Conservation (phyloP, 1,139 yeast genomes). For the Nakaseomyces kungkrabaensis region DNA sequence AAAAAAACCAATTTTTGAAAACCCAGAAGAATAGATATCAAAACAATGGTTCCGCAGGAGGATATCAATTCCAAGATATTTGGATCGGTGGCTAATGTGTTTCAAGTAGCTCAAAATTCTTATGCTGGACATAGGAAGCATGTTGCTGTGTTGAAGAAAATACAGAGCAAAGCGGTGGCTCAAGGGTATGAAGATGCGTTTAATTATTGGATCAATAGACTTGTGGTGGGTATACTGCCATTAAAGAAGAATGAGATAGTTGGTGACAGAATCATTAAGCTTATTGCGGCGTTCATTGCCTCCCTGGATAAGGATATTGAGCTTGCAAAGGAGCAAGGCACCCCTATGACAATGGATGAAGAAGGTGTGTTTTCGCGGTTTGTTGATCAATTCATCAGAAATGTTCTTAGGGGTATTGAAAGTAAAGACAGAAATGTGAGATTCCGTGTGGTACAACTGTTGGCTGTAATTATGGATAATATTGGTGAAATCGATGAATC, state of each 20-base stretch:
- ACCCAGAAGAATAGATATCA: too few relatives aligned
- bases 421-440: conserved; percentile 72
- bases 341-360: conserved; percentile 24
- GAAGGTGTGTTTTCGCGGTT: conserved; percentile 42
- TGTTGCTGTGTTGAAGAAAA: conserved; percentile 48
- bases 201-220: conserved; percentile 45
- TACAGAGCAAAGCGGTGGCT: conserved; percentile 48
- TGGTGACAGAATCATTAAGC: conserved; percentile 71
- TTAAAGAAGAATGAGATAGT: conserved; percentile 59
- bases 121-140: conserved; percentile 72
- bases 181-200: conserved; percentile 50
- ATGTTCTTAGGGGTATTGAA: conserved; percentile 64
- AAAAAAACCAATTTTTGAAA: too few relatives aligned
- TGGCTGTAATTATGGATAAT: conserved; percentile 63
- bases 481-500: conserved; percentile 72
- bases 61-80: conserved; percentile 30
- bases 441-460: conserved; percentile 67
- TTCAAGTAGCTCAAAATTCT: conserved; percentile 69
- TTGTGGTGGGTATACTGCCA: conserved; percentile 56
- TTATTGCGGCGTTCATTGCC: conserved; percentile 57
- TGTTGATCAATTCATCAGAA: conserved; percentile 52
- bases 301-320: conserved; percentile 22
- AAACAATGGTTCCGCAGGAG: not conserved
- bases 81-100: conserved; percentile 52
- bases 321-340: conserved; percentile 33